phyloP scores from a whole-genome alignment of 202 grass and related monocot genomes.

The Dendrocalamus latiflorus region DNA sequence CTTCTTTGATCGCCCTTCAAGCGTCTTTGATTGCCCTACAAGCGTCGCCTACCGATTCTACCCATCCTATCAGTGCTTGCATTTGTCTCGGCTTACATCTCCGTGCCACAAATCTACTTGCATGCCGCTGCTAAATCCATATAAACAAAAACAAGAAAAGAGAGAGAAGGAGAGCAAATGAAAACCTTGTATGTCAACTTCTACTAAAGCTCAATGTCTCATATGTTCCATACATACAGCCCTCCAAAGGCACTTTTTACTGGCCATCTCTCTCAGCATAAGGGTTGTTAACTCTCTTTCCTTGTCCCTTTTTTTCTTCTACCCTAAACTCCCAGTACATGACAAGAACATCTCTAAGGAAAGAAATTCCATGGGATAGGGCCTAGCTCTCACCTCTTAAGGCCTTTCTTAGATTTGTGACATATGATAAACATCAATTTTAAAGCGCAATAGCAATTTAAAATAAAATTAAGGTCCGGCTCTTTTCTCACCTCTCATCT shows the following conservation, averaged over 20 bases:
- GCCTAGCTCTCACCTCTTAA: too few relatives aligned
- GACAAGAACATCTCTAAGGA: constrained; percentile 9
- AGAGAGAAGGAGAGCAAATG: not conserved
- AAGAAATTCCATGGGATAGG: too few relatives aligned
- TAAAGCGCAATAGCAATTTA: too few relatives aligned
- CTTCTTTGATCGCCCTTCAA: too few relatives aligned
- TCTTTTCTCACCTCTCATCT: too few relatives aligned
- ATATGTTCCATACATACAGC: constrained; percentile 21
- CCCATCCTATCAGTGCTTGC: not conserved
- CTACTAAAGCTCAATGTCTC: constrained; percentile 6
- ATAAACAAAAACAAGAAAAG: not conserved
- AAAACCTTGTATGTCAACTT: not conserved
- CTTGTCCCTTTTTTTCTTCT: constrained; percentile 1
- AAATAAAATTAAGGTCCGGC: too few relatives aligned
- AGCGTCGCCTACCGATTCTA: too few relatives aligned
- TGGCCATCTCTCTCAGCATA: not conserved
- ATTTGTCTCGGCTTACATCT: not conserved
- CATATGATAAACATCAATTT: too few relatives aligned
- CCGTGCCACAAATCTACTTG: not conserved
- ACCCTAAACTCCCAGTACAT: constrained; percentile 33
- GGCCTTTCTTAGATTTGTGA: too few relatives aligned
- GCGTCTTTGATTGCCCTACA: too few relatives aligned
- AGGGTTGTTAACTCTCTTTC: not conserved
- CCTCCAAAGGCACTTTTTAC: constrained; percentile 13
- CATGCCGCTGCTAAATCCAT: not conserved